phyloP scores from a whole-genome alignment of 345 rosid genomes.

The Chamaenerion angustifolium region DNA sequence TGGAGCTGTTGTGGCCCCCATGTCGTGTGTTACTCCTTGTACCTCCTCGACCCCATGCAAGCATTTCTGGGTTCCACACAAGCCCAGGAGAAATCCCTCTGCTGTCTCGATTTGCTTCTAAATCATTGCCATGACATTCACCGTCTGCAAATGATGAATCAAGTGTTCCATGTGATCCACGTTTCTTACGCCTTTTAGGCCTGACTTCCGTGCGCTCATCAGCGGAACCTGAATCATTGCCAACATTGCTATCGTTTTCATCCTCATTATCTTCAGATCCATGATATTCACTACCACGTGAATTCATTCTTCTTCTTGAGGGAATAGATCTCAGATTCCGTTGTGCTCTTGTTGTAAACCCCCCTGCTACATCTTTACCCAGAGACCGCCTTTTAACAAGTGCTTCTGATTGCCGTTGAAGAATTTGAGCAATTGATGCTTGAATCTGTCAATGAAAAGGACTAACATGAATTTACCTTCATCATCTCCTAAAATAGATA shows the following conservation, averaged over 20 bases:
- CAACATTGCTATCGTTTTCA: slow-evolving; percentile 45
- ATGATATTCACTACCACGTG: slow-evolving; percentile 36
- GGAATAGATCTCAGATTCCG: slow-evolving; percentile 30
- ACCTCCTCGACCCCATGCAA: slow-evolving; percentile 94
- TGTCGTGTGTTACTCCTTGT: slow-evolving; percentile 66
- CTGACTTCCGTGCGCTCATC: slow-evolving; percentile 47
- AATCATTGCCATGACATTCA: slow-evolving; percentile 32
- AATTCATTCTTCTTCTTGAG: slow-evolving; percentile 45
- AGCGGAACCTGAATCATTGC: slow-evolving; percentile 60
- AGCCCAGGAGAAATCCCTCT: slow-evolving; percentile 66
- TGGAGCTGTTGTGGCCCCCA: slow-evolving; percentile 73
- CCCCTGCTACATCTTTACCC: slow-evolving; percentile 40
- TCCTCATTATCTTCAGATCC: slow-evolving; percentile 67
- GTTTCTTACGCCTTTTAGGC: slow-evolving; percentile 3
- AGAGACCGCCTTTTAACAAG: slow-evolving; percentile 43
- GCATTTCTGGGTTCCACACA: slow-evolving; percentile 57
- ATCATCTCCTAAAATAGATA: no score
- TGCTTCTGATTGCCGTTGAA: slow-evolving; percentile 70
- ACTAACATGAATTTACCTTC: slow-evolving; percentile 4
- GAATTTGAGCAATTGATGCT: slow-evolving; percentile 79
- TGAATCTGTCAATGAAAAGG: slow-evolving; percentile 47
- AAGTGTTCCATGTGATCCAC: slow-evolving; percentile 16
- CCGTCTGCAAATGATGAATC: slow-evolving; percentile 53
- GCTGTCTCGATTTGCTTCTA: slow-evolving; percentile 40
- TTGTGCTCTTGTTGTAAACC: slow-evolving; percentile 34